Base-by-base conservation (phyloP, 208 protist genomes). In the Trypanosoma lewisi region DNA sequence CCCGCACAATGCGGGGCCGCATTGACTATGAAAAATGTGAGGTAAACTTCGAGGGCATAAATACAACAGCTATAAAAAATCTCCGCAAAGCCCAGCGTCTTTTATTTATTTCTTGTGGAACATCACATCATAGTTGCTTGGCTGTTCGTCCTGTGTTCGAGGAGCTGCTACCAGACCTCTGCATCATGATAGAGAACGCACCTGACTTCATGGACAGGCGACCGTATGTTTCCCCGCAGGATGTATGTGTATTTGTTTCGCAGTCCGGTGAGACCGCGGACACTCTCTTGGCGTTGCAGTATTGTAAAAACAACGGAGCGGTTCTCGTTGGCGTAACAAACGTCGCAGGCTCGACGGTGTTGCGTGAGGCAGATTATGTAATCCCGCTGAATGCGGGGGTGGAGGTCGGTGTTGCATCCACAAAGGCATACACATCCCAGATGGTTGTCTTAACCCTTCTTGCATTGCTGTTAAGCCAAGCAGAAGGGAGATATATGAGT, bases 351-450 rank as follows among this genome's bases (percentile, higher is more conserved):
- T 97, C 92, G 12, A 84, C 82, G 39, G 87, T 99, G 60, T 81
- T 86, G 21, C 85, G 96, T 19, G 60, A 83, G 36, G 91, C 94
- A 3, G 67, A 94, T 56, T 96, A 88, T 62, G 85, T 87, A 41
- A 75, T 91, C 0, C 84, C 96, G 54, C 64, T 98, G 3, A 97
- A 97, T 72, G 91, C 93, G 17, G 97, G 97, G 16, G 77, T 86
- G 7, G 97, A 99, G 73, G 94, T 98, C 11, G 91, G 95, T n/a
- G 97, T 99, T 12, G 96, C 96, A 4, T 97, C 87, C 0, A 99
- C 97, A 27, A 99, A 99, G 77, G 96, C 97, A 5, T 99, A 98
- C 81, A 98, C 96, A n/a, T 91, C 84, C 16, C 96, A 98, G 77
- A 78, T 98, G 27, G 66, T 96, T 2, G 76, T 94, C 0, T 74